phyloP scores from a whole-genome alignment of 257 asterid genomes.

The Scutellaria minor region DNA sequence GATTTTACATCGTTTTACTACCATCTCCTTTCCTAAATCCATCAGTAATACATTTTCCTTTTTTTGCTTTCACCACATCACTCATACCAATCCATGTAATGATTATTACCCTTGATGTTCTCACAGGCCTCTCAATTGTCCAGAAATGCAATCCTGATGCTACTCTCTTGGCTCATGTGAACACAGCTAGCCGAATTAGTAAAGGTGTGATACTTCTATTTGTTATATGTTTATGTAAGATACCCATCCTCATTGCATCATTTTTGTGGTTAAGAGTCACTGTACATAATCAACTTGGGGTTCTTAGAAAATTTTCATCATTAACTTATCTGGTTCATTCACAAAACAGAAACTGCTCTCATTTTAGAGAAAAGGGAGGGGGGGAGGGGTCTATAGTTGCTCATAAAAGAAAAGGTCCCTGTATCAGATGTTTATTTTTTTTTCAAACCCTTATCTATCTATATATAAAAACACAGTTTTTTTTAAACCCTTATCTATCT shows the following conservation, averaged over 20 bases:
- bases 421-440: slow-evolving; percentile 8
- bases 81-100: slow-evolving; percentile 22
- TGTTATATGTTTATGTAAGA: neutral
- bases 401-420: neutral
- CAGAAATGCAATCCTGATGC: slow-evolving; percentile 89
- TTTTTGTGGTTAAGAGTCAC: neutral
- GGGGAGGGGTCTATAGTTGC: neutral
- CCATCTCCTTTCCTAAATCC: too few relatives aligned
- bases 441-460: neutral
- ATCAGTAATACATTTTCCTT: neutral
- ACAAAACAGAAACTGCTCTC: neutral
- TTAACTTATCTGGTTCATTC: slow-evolving; percentile 10
- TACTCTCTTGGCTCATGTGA: slow-evolving; percentile 78
- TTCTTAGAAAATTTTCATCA: neutral
- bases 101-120: slow-evolving; percentile 9
- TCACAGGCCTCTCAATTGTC: slow-evolving; percentile 84
- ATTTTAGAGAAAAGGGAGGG: neutral
- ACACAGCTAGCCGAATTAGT: slow-evolving; percentile 64
- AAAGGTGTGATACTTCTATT: slow-evolving; percentile 57
- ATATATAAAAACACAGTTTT: too few relatives aligned
- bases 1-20: neutral
- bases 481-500: too few relatives aligned
- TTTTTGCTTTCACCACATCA: neutral
- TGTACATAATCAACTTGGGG: slow-evolving; percentile 10
- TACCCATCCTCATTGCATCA: too few relatives aligned